phyloP scores from a whole-genome alignment of 768 basidiomycete genomes.

The Agrocybe pediades region DNA sequence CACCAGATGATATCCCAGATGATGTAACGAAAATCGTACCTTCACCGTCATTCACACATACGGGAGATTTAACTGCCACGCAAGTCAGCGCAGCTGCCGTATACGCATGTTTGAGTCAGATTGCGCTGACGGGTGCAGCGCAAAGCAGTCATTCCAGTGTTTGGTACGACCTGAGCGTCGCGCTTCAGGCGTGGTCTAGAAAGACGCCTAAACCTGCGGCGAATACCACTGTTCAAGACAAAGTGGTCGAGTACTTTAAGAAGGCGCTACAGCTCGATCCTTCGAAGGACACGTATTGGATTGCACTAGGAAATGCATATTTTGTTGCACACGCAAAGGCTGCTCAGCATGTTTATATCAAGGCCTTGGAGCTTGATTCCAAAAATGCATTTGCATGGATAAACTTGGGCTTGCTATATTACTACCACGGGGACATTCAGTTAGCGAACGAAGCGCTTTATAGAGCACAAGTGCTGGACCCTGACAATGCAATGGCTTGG shows the following conservation, averaged over 20 bases:
- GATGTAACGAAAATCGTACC: conserved; percentile 44
- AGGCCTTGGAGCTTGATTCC: conserved; percentile 80
- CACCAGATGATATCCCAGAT: conserved; percentile 40
- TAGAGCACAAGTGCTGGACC: conserved; percentile 89
- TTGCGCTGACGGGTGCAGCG: conserved; percentile 57
- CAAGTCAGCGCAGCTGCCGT: conserved; percentile 54
- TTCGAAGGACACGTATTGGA: conserved; percentile 77
- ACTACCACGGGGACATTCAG: conserved; percentile 75
- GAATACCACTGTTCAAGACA: conserved; percentile 34
- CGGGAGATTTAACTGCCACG: conserved; percentile 26
- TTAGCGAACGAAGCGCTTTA: conserved; percentile 86
- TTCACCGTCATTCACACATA: conserved; percentile 24
- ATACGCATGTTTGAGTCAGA: conserved; percentile 60
- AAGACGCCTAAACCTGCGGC: conserved; percentile 26
- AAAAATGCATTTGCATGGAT: conserved; percentile 87
- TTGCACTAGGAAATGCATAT: conserved; percentile 73
- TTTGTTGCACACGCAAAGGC: conserved; percentile 67
- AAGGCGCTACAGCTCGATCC: conserved; percentile 76
- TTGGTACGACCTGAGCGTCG: conserved; percentile 73
- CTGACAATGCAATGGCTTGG: conserved; percentile 89
- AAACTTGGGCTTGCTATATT: conserved; percentile 85
- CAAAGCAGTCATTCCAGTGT: conserved; percentile 54
- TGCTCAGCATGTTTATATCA: conserved; percentile 92
- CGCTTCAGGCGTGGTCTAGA: conserved; percentile 52
- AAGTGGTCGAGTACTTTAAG: conserved; percentile 57